phyloP scores from a whole-genome alignment of 1,284 basidiomycete species.

The Ustilago nuda region DNA sequence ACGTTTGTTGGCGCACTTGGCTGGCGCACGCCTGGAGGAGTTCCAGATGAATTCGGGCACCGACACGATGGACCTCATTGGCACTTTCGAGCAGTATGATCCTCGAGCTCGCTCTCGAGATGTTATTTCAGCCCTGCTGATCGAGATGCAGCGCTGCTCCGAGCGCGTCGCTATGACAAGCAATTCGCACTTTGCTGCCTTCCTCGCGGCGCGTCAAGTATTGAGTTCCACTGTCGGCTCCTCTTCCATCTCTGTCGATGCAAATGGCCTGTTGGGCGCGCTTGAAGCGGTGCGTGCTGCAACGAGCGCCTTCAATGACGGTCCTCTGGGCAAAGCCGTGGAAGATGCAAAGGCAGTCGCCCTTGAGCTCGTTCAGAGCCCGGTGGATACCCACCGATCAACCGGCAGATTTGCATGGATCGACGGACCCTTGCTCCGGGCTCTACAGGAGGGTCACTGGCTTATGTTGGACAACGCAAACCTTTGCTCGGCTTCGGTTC shows the following conservation, averaged over 20 bases:
- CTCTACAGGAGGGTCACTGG: constrained; percentile 90
- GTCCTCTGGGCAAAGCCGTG: constrained; percentile 4
- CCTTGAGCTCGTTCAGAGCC: constrained; percentile 7
- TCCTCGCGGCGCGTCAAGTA: constrained; percentile 21
- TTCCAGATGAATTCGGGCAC: constrained; percentile 86
- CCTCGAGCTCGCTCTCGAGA: constrained; percentile 37
- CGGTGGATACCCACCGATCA: constrained; percentile 6
- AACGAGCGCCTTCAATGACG: constrained; percentile 11
- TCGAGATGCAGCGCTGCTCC: constrained; percentile 25
- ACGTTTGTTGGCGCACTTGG: constrained; percentile 78
- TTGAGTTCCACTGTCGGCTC: constrained; percentile 4
- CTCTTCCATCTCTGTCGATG: neutral
- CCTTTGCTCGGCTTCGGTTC: constrained; percentile 91
- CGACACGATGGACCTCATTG: constrained; percentile 93
- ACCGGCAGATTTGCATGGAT: constrained; percentile 89
- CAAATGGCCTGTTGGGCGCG: constrained; percentile 2
- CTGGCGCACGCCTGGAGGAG: constrained; percentile 79
- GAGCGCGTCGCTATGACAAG: constrained; percentile 13
- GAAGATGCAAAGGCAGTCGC: constrained; percentile 19
- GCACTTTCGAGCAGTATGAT: constrained; percentile 89
- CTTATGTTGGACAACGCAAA: constrained; percentile 93
- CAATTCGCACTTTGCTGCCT: constrained; percentile 12
- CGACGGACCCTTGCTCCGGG: constrained; percentile 90
- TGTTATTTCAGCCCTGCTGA: constrained; percentile 17
- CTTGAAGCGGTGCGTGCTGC: constrained; percentile 12